Evolutionary conservation across 495 filamentous ascomycete species (phyloP), one percentile per base, ranked within the genome.

Genomic region (Friedmanniomyces simplex): DNA sequence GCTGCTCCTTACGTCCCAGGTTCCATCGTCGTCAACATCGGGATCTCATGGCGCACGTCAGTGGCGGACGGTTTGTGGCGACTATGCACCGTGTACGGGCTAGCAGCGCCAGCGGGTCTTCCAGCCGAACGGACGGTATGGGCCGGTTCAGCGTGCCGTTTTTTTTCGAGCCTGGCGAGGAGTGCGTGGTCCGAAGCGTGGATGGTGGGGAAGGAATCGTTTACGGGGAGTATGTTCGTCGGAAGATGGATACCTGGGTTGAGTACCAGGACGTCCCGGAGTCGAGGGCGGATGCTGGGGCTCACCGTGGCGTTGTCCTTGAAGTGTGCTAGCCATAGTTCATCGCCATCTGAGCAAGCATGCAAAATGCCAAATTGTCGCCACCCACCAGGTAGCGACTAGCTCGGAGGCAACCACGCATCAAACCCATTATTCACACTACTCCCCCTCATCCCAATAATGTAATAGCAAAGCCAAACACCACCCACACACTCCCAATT

Each of bases 21-120:
- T n/a, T 72, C 68, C 0, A 63, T 77, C 20, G 71, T 78, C 2
- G 75, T 78, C 57, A 78, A 78, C 54, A 73, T 80, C 41, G 76
- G 77, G 75, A 80, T 60, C 64, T 78, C 16, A 65, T 62, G 54
- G 53, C 54, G 12, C 16, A 61, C 46, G 72, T 77, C 30, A 74
- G 73, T 11, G 75, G 74, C 6, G 76, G 76, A 1, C 61, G 68
- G 43, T 78, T 77, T 52, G 70, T 72, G 41, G 77, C 76, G 2
- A 79, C 76, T 0, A 65, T 74, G 61, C 75, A 78, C 62, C 72
- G 75, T 14, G 76, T 79, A 1, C 62, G 73, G 25, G 45, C 58
- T 12, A 34, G 30, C 48, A 25, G 21, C 10, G 52, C 51, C 10
- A n/a, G n/a, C n/a, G n/a, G n/a, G n/a, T n/a, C 22, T 11, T 3